These are phyloP conservation scores for Cladobotryum mycophilum DNA, from an alignment of 2,329 filamentous ascomycete genomes.

Conservation along the genomic window DNA sequence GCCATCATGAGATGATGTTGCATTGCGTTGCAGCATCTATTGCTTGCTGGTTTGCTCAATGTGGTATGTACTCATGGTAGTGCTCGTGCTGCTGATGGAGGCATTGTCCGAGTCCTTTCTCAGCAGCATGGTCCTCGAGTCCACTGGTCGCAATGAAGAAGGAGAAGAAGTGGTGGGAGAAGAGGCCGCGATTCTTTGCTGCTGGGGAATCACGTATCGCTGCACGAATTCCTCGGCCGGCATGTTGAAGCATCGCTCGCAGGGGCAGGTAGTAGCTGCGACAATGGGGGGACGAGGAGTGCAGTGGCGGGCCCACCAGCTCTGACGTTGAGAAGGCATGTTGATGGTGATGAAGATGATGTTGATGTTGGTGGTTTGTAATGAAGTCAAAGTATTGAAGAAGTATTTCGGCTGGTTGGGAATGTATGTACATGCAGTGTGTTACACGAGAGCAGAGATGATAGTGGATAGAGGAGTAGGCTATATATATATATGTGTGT, in stretches of 20 bases:
- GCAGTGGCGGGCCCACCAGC: conserved; percentile 37
- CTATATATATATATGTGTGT: too few relatives aligned
- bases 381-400: neutral
- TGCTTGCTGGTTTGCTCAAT: conserved; percentile 18
- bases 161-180: neutral
- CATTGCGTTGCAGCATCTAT: conserved; percentile 4
- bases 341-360: conserved; percentile 8
- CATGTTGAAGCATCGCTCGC: conserved; percentile 28
- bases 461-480: too few relatives aligned
- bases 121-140: conserved; percentile 4
- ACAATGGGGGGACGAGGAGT: conserved; percentile 32
- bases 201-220: neutral
- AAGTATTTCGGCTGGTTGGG: neutral
- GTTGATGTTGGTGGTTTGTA: neutral
- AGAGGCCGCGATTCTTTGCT: neutral
- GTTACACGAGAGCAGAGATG: too few relatives aligned
- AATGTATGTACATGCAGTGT: neutral
- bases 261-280: conserved; percentile 29
- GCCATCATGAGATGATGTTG: too few relatives aligned
- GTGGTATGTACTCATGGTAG: conserved; percentile 15
- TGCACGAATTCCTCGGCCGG: neutral
- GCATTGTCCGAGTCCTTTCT: conserved; percentile 17
- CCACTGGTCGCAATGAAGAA: neutral
- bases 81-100: conserved; percentile 19
- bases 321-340: conserved; percentile 27